These are phyloP conservation scores for Leucaena leucocephala DNA, from an alignment of 306 rosid species.

Conservation along the genomic window DNA sequence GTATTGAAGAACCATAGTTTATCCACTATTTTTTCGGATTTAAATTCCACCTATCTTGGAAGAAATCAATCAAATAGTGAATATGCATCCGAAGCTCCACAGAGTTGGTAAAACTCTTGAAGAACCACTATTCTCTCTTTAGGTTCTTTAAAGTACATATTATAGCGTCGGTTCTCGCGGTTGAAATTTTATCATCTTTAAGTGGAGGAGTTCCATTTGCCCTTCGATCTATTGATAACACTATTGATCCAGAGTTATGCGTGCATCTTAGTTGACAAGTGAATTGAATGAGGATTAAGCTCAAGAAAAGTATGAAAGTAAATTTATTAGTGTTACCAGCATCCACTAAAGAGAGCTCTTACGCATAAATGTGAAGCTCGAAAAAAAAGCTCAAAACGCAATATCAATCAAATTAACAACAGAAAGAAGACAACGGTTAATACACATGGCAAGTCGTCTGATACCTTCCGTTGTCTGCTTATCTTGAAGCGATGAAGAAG, in stretches of 20 bases:
- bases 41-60: too few species aligned
- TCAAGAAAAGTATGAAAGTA: not conserved
- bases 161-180: too few species aligned
- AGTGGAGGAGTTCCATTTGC: not conserved
- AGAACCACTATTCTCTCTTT: too few species aligned
- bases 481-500: conserved; percentile 42
- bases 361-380: not conserved
- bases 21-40: too few species aligned
- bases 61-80: too few species aligned
- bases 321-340: not conserved
- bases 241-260: not conserved
- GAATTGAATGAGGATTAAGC: not conserved
- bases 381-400: not conserved
- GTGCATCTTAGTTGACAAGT: not conserved
- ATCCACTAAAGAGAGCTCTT: not conserved
- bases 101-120: too few species aligned
- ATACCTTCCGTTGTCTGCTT: conserved; percentile 60
- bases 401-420: not conserved
- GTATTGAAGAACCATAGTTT: too few species aligned
- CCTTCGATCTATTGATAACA: not conserved
- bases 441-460: not conserved
- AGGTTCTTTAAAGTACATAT: too few species aligned
- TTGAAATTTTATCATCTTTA: not conserved
- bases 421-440: not conserved
- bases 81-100: too few species aligned